A percentile compares a stretch with the other conserved stretches of the same genome.
These are phyloP conservation scores for Chenopodium berlandieri DNA, from an alignment of 148 eudicot genomes.

Conservation along the genomic window DNA sequence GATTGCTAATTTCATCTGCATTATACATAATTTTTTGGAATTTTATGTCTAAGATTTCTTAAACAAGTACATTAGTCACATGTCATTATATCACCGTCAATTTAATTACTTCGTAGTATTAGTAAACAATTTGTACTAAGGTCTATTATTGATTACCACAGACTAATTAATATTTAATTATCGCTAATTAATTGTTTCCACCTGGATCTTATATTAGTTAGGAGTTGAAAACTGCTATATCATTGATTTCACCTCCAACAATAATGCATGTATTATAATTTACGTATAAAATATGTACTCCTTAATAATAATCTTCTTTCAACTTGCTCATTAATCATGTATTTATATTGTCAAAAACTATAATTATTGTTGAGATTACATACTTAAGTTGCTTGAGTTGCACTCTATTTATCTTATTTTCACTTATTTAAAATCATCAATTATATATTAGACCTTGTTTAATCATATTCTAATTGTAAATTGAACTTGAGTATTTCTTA, in stretches of 20 bases:
- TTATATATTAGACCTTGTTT: too few relatives aligned
- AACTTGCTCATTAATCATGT: neutral
- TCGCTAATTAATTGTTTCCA: neutral
- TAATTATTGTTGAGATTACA: too few relatives aligned
- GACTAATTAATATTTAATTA: too few relatives aligned
- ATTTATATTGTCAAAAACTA: too few relatives aligned
- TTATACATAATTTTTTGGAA: neutral
- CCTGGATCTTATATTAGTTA: neutral
- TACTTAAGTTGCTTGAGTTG: too few relatives aligned
- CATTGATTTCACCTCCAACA: neutral
- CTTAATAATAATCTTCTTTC: neutral
- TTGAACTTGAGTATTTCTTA: too few relatives aligned
- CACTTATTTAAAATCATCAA: too few relatives aligned
- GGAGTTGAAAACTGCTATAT: neutral
- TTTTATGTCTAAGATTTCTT: too few relatives aligned
- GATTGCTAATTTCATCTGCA: neutral
- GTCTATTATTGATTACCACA: neutral
- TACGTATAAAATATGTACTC: too few relatives aligned
- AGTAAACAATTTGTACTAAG: neutral
- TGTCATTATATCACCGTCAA: neutral
- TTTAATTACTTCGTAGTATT: neutral
- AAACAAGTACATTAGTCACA: neutral
- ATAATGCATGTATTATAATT: neutral
- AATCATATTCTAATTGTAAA: too few relatives aligned
- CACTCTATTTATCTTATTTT: too few relatives aligned